Evolutionary conservation across 768 basidiomycete genomes (phyloP), one percentile per base, ranked within the genome.

Genomic region (Lactifluus subvellereus): DNA sequence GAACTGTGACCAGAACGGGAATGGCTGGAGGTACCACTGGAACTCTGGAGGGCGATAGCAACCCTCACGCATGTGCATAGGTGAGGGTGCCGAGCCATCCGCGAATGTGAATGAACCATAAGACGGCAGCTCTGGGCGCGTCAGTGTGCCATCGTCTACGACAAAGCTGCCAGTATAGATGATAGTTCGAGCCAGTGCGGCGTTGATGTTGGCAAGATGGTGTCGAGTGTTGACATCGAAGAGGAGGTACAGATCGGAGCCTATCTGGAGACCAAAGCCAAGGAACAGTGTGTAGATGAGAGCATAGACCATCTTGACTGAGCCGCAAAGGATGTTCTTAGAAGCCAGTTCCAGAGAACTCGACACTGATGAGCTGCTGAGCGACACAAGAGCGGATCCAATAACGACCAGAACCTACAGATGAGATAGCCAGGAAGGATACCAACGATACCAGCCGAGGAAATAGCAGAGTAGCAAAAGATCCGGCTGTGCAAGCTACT

Each of bases 391-490:
- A 30, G 67, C 45, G 14, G 62, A 68, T 30, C n/a, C 18, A 20
- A 60, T 68, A 48, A 61, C 20, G 10, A 38, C 40, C 48, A 45
- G 50, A 11, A 76, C 86, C 62, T 71, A 90, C 90, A 72, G 62
- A 92, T 89, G 54, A 91, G 80, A 74, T 88, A 94, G 1, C 91
- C 93, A n/a, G 93, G 93, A 50, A 95, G 80, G 64, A 96, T 93
- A 42, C 90, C 85, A 37, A 95, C 89, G 59, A 95, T 90, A 30
- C 86, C 86, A 55, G 91, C 81, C 8, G 91, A 93, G 0, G 94
- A 94, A 62, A 96, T 88, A 3, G 94, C 89, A 3, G 91, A 88
- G 71, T 95, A 97, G 72, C 94, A 97, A 74, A 97, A 96, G 54
- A 89, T 80, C 54, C 86, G 81, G 54, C 79, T 82, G 18, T 81